phyloP scores from a whole-genome alignment of 768 basidiomycete genomes.

The Vishniacozyma victoriae region DNA sequence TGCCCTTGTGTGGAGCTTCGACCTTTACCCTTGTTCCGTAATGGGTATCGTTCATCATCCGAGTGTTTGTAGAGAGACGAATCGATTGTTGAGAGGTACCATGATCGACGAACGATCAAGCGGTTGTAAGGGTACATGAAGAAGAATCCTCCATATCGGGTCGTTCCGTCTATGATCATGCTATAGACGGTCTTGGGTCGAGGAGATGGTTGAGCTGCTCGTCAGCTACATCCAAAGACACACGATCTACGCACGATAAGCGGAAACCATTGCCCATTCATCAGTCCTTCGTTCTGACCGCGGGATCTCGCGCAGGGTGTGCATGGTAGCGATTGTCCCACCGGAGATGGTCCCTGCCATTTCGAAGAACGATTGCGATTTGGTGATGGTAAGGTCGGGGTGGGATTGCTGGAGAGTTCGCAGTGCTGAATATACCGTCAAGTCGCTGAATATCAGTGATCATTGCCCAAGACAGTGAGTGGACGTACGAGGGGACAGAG shows the following conservation, averaged over 20 bases:
- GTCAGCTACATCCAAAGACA: background rate
- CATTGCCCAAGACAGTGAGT: background rate
- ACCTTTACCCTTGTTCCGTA: too few species aligned
- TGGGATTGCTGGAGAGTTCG: constrained; percentile 56
- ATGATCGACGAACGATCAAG: constrained; percentile 56
- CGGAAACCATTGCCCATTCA: constrained; percentile 6
- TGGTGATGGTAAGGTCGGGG: constrained; percentile 53
- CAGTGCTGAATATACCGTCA: constrained; percentile 62
- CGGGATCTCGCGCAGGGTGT: constrained; percentile 47
- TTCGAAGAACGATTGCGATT: constrained; percentile 50
- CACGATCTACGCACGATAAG: background rate
- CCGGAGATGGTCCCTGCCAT: constrained; percentile 56
- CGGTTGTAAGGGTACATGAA: constrained; percentile 53
- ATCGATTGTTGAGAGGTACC: constrained; percentile 51
- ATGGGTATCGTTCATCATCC: too few species aligned
- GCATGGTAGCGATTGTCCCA: constrained; percentile 54
- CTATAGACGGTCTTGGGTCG: constrained; percentile 14
- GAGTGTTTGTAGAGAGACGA: background rate
- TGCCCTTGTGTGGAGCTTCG: too few species aligned
- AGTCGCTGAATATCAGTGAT: constrained; percentile 50
- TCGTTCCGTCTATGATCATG: constrained; percentile 14
- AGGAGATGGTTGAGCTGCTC: constrained; percentile 3
- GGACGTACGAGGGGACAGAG: constrained; percentile 40
- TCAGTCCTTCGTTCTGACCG: constrained; percentile 41
- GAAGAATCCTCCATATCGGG: constrained; percentile 48